Evolutionary conservation across 176 grass and related monocot species (phyloP).

Genomic region (Neostapfia colusana): DNA sequence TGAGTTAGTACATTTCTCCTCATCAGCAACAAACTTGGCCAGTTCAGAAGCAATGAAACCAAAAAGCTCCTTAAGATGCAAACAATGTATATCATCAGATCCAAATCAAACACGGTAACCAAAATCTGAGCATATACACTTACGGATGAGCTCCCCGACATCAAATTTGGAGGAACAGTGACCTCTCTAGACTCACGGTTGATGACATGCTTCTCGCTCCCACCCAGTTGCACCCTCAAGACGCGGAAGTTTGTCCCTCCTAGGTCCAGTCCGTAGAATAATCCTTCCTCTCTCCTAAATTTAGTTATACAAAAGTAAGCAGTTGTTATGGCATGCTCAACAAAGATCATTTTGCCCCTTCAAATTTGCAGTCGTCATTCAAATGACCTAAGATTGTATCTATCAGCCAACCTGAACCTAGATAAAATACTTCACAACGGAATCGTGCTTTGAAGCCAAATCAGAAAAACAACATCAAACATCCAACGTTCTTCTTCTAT

Average conservation of each 20-base stretch:
- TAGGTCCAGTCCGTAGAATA: constrained; percentile 83
- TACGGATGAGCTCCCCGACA: constrained; percentile 67
- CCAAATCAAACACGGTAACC: background rate
- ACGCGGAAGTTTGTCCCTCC: constrained; percentile 91
- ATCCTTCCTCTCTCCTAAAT: constrained; percentile 64
- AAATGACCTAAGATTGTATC: background rate
- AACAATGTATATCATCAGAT: constrained; percentile 7
- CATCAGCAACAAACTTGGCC: constrained; percentile 60
- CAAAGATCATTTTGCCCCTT: background rate
- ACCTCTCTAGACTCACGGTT: constrained; percentile 53
- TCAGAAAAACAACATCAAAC: constrained; percentile 15
- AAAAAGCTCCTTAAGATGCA: constrained; percentile 69
- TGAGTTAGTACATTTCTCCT: constrained; percentile 37
- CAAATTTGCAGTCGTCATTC: background rate
- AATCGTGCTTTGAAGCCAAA: background rate
- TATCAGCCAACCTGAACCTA: background rate
- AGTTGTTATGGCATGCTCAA: background rate
- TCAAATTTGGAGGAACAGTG: constrained; percentile 58
- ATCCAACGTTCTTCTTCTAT: background rate
- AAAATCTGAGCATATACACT: constrained; percentile 12
- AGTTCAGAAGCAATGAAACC: constrained; percentile 78
- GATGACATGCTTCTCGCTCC: constrained; percentile 47
- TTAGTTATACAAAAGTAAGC: background rate
- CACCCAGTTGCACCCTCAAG: constrained; percentile 63
- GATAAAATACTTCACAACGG: background rate